Evolutionary conservation across 2,329 filamentous ascomycete species (phyloP).

Genomic region (Cladosporium halotolerans): DNA sequence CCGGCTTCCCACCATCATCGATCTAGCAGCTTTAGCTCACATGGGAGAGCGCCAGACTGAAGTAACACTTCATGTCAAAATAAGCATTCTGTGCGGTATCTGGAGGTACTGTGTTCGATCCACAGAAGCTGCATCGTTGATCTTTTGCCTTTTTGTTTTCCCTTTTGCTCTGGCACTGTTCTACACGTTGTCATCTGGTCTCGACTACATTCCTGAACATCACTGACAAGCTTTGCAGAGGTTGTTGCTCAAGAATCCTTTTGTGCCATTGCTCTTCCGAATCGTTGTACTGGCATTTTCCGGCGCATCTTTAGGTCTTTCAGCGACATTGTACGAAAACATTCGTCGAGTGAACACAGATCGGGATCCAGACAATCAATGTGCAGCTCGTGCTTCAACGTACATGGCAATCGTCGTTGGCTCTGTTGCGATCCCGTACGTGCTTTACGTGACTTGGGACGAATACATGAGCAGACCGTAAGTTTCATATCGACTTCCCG

Average conservation of each 20-base stretch:
- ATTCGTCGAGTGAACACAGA: conserved; percentile 33
- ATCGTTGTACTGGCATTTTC: conserved; percentile 78
- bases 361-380: conserved; percentile 27
- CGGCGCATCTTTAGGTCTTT: conserved; percentile 70
- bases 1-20: neutral
- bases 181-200: neutral
- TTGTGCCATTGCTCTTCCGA: conserved; percentile 79
- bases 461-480: conserved; percentile 87
- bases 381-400: conserved; percentile 54
- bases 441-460: conserved; percentile 89
- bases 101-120: conserved; percentile 35
- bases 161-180: conserved; percentile 3
- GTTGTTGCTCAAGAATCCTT: conserved; percentile 68
- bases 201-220: neutral
- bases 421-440: conserved; percentile 80
- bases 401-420: conserved; percentile 88
- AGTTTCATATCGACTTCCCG: conserved; percentile 10
- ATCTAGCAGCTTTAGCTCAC: conserved; percentile 30
- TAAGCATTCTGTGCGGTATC: conserved; percentile 27
- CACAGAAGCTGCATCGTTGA: conserved; percentile 28
- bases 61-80: conserved; percentile 18
- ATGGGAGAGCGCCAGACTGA: conserved; percentile 35
- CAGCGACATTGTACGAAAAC: conserved; percentile 62
- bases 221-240: conserved; percentile 32
- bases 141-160: neutral